Conservation (phyloP, 1,284 basidiomycete species). For the Ceratobasidium papillatum region DNA sequence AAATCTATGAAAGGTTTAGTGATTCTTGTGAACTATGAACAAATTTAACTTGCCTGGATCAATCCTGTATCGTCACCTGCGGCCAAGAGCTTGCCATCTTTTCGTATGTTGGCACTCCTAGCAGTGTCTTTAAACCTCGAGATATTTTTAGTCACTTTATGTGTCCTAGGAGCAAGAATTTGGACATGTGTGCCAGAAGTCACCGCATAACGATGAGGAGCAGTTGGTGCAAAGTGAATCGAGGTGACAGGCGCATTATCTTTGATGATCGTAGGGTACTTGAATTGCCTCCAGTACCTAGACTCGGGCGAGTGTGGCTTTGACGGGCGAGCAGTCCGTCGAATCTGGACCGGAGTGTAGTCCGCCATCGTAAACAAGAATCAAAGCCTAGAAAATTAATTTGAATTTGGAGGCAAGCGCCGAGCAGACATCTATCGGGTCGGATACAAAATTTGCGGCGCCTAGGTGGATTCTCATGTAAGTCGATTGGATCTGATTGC, state of each 20-base stretch:
- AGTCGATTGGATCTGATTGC: constrained; percentile 34
- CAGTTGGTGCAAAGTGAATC: constrained; percentile 85
- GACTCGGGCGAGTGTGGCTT: constrained; percentile 73
- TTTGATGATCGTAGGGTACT: constrained; percentile 89
- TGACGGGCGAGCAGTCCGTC: constrained; percentile 65
- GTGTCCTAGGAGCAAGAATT: constrained; percentile 94
- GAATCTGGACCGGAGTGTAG: constrained; percentile 77
- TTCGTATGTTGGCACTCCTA: constrained; percentile 84
- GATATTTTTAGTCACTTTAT: constrained; percentile 95
- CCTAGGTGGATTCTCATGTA: constrained; percentile 2
- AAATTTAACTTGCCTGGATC: constrained; percentile 72
- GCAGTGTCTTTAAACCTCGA: constrained; percentile 97
- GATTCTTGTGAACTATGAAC: constrained; percentile 6
- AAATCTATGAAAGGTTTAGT: constrained; percentile 65
- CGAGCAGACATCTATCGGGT: constrained; percentile 41
- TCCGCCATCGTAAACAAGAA: constrained; percentile 58
- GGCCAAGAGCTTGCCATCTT: constrained; percentile 93
- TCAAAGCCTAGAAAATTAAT: constrained; percentile 5
- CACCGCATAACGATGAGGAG: constrained; percentile 93
- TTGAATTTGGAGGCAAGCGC: constrained; percentile 49
- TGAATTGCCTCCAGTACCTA: constrained; percentile 82
- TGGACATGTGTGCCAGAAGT: constrained; percentile 94
- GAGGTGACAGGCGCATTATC: constrained; percentile 94
- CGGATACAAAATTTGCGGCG: constrained; percentile 26
- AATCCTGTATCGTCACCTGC: constrained; percentile 95